Conservation (phyloP, 2,329 filamentous ascomycete species). For the Clonostachys solani region DNA sequence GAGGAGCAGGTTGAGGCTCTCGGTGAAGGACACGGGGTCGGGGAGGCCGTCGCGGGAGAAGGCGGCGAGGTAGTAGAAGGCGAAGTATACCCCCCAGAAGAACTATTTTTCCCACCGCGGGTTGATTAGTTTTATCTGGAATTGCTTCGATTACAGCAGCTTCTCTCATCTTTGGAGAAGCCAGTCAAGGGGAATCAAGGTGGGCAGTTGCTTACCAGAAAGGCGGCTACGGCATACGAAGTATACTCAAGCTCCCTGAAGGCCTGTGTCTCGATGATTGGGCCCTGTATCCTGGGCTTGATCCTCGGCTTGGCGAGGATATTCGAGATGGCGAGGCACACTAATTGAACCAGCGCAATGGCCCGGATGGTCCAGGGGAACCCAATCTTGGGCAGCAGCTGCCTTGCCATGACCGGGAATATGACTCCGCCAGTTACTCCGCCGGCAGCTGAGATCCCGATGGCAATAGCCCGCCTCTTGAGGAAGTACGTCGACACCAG, state of each 20-base stretch:
- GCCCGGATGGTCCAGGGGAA: constrained; percentile 53
- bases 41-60: constrained; percentile 35
- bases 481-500: constrained; percentile 64
- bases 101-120: constrained; percentile 6
- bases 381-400: constrained; percentile 17
- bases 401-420: constrained; percentile 36
- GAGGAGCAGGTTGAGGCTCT: constrained; percentile 54
- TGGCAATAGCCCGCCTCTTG: constrained; percentile 50
- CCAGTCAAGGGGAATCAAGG: not conserved
- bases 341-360: constrained; percentile 54
- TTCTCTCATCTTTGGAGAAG: too few relatives aligned
- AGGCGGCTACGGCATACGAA: constrained; percentile 27
- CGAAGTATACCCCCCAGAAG: constrained; percentile 14
- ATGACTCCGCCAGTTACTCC: constrained; percentile 55
- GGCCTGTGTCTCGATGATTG: constrained; percentile 36
- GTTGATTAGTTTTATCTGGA: not conserved
- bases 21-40: constrained; percentile 32
- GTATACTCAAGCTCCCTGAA: constrained; percentile 41
- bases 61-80: constrained; percentile 30
- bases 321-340: constrained; percentile 29
- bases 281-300: constrained; percentile 29
- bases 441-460: constrained; percentile 58
- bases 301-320: constrained; percentile 34
- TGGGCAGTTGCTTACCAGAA: constrained; percentile 12
- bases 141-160: too few relatives aligned